Base-by-base conservation (phyloP, 257 asterid species). In the Capsicum chinense region DNA sequence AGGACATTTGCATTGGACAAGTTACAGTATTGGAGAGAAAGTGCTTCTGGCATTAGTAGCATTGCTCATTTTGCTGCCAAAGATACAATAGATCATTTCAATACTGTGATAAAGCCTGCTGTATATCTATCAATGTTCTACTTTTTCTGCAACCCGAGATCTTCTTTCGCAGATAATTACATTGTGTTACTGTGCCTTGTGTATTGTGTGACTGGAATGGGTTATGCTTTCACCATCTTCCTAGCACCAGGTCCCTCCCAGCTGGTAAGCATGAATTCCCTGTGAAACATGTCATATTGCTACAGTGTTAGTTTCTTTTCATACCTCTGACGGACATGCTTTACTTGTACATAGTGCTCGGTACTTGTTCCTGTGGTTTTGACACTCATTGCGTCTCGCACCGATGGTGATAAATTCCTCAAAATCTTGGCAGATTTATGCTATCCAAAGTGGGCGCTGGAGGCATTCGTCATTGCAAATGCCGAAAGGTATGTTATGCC, bases 161-260 rank as follows among this genome's bases (percentile, higher is more conserved):
- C 99, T 1, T 86, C 98, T 35, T 95, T 95, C 57, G 89, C 85
- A 44, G 90, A 83, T 85, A 95, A 95, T 90, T 95, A 94, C 6
- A 12, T 88, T 3, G 97, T 92, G 85, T 90, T 95, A 92, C 94
- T 95, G 74, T 94, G 98, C 91, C 97, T 95, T 47, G 98, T 93
- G 19, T 95, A 94, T 82, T 94, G 99, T 73, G 99, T 95, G 13
- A 95, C 98, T 9, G 98, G 99, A 15, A 89, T 95, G 17, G 99
- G 93, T 63, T 95, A 95, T 80, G 95, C 91, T 1, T 69, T 95
- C 83, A 95, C 98, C 85, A 94, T 94, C 87, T 94, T 95, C 85
- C 98, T 95, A 26, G 97, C 92, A 39, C 95, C 98, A 9, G 98
- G 99, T 80, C 95, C 99, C 60, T 94, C 99, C 69, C 99, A 95